Evolutionary conservation across 257 asterid species (phyloP).

Genomic region (Cynanchum wilfordii): DNA sequence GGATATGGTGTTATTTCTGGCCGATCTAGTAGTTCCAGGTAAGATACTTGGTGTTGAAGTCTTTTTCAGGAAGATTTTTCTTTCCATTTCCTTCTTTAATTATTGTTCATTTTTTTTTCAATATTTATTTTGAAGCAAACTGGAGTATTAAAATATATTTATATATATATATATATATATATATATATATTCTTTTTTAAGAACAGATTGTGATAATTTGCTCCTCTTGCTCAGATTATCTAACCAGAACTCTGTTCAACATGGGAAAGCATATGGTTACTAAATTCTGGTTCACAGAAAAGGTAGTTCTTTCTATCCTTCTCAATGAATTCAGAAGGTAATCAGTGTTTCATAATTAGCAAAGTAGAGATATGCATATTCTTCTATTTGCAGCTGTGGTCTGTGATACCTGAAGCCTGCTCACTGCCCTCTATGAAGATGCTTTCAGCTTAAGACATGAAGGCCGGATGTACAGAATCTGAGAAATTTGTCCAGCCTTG

Average conservation of each 20-base stretch:
- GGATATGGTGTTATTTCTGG: constrained; percentile 44
- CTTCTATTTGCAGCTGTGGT: constrained; percentile 15
- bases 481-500: constrained; percentile 22
- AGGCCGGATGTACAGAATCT: constrained; percentile 30
- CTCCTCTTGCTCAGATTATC: constrained; percentile 27
- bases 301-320: constrained; percentile 11
- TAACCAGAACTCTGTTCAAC: constrained; percentile 24
- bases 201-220: constrained; percentile 1
- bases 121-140: background rate
- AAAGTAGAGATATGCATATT: constrained; percentile 6
- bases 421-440: constrained; percentile 27
- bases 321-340: background rate
- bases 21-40: constrained; percentile 51
- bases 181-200: background rate
- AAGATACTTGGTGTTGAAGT: constrained; percentile 13
- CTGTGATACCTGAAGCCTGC: constrained; percentile 34
- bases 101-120: background rate
- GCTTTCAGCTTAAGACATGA: constrained; percentile 35
- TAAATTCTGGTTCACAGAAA: constrained; percentile 15
- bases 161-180: no score
- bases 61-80: background rate
- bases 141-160: no score
- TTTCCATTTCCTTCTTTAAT: background rate
- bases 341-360: background rate
- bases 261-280: constrained; percentile 33